Evolutionary conservation across 371 early-diverging fungal genomes (phyloP).

Genomic region (Mycotypha africana): DNA sequence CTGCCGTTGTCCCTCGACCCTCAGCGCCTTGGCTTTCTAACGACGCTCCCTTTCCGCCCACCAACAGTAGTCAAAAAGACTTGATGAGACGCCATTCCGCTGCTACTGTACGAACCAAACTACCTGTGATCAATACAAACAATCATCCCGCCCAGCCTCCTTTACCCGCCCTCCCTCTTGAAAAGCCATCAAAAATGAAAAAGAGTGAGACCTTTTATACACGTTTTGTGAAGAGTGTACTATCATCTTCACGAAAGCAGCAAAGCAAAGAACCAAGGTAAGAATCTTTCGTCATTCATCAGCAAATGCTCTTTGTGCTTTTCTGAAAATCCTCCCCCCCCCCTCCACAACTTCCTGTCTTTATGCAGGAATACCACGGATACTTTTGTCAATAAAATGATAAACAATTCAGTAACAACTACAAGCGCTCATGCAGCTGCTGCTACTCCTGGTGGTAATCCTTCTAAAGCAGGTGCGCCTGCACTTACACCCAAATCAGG

Average conservation of each 20-base stretch:
- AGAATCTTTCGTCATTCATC: too few relatives aligned
- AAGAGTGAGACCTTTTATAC: constrained; percentile 41
- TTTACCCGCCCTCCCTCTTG: neutral
- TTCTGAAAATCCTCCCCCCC: too few relatives aligned
- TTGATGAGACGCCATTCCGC: constrained; percentile 19
- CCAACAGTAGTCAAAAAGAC: neutral
- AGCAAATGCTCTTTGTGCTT: too few relatives aligned
- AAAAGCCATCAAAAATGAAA: constrained; percentile 19
- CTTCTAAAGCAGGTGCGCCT: too few relatives aligned
- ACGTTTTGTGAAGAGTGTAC: constrained; percentile 27
- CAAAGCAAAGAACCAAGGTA: constrained; percentile 18
- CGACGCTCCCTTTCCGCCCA: too few relatives aligned
- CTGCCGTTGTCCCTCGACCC: constrained; percentile 5
- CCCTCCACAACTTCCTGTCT: too few relatives aligned
- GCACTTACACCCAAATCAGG: too few relatives aligned
- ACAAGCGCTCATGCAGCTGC: neutral
- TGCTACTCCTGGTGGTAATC: neutral
- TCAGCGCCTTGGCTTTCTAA: constrained; percentile 19
- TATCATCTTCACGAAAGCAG: constrained; percentile 21
- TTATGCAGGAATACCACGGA: constrained; percentile 8
- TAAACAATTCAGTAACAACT: neutral
- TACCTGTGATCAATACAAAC: constrained; percentile 8
- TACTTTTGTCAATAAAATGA: too few relatives aligned
- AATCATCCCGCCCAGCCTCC: constrained; percentile 13
- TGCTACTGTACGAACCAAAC: constrained; percentile 9